A percentile compares a stretch with the other conserved stretches of the same genome.
Evolutionary conservation across 192 early-diverging fungal genomes (phyloP).

Genomic region (Globomyces pollinis-pini): DNA sequence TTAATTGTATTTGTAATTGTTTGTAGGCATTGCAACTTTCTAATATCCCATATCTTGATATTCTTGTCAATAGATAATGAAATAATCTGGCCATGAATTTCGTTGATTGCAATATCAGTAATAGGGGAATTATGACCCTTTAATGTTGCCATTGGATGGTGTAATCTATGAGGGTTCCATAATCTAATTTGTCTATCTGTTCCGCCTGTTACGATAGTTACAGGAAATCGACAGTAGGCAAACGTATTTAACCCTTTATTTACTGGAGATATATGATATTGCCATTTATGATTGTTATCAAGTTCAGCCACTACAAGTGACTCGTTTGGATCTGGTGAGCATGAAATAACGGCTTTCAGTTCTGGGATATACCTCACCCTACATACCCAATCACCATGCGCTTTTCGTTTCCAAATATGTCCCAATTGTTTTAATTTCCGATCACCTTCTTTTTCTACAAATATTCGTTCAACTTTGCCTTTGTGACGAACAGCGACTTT

Average conservation of each 20-base stretch:
- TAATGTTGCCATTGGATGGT: conserved; percentile 35
- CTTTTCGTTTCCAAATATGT: conserved; percentile 32
- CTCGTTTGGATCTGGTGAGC: conserved; percentile 37
- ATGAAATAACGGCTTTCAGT: conserved; percentile 34
- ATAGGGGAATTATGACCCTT: conserved; percentile 43
- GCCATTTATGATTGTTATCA: conserved; percentile 36
- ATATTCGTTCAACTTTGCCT: conserved; percentile 2
- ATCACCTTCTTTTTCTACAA: conserved; percentile 6
- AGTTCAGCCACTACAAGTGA: conserved; percentile 40
- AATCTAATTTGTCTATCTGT: conserved; percentile 37
- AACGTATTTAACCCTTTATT: conserved; percentile 42
- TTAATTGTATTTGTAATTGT: conserved; percentile 19
- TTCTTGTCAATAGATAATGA: conserved; percentile 37
- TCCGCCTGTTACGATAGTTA: conserved; percentile 44
- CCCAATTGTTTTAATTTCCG: conserved; percentile 13
- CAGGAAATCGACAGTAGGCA: conserved; percentile 36
- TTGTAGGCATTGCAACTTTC: conserved; percentile 45
- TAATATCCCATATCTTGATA: conserved; percentile 50
- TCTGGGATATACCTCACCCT: conserved; percentile 43
- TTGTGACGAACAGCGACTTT: neutral
- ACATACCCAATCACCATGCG: conserved; percentile 43
- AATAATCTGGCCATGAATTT: conserved; percentile 33
- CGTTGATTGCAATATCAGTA: conserved; percentile 32
- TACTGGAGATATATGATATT: conserved; percentile 22
- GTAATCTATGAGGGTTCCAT: conserved; percentile 45